Conservation (phyloP, 768 basidiomycete genomes). For the Lactarius akahatsu region DNA sequence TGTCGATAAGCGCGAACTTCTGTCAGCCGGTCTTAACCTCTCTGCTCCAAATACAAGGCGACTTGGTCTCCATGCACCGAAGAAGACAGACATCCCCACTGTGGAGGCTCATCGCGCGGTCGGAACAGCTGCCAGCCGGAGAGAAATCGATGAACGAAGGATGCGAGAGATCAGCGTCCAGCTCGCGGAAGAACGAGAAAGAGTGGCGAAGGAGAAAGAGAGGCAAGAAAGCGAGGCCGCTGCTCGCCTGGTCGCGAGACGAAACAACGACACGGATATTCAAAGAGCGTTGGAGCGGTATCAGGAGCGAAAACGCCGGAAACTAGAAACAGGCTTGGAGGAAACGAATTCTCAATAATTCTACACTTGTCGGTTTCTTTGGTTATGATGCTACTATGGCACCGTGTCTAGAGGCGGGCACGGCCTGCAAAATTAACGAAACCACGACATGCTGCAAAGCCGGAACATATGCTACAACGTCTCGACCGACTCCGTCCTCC, state of each 20-base stretch:
- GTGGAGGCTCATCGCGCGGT: slow-evolving; percentile 68
- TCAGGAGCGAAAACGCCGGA: slow-evolving; percentile 75
- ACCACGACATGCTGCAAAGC: background rate
- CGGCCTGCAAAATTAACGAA: background rate
- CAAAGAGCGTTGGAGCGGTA: slow-evolving; percentile 74
- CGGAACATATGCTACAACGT: too few relatives aligned
- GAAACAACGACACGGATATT: slow-evolving; percentile 75
- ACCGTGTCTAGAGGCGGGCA: background rate
- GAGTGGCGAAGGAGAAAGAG: slow-evolving; percentile 54
- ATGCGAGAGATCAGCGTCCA: slow-evolving; percentile 74
- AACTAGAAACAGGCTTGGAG: slow-evolving; percentile 47
- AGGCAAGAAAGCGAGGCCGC: slow-evolving; percentile 62
- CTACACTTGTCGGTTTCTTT: background rate
- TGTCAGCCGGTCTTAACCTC: slow-evolving; percentile 90
- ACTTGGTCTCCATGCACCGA: slow-evolving; percentile 47
- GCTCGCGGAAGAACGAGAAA: slow-evolving; percentile 70
- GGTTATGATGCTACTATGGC: background rate
- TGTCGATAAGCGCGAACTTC: slow-evolving; percentile 89
- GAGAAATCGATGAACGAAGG: slow-evolving; percentile 84
- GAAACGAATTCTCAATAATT: background rate
- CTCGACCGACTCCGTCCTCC: too few relatives aligned
- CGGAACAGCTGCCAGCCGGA: slow-evolving; percentile 75
- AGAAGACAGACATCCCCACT: slow-evolving; percentile 36
- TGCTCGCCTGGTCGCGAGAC: slow-evolving; percentile 63
- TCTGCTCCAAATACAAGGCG: slow-evolving; percentile 77